Conservation (phyloP, 2,329 filamentous ascomycete genomes). For the Exophiala phaeomuriformis region DNA sequence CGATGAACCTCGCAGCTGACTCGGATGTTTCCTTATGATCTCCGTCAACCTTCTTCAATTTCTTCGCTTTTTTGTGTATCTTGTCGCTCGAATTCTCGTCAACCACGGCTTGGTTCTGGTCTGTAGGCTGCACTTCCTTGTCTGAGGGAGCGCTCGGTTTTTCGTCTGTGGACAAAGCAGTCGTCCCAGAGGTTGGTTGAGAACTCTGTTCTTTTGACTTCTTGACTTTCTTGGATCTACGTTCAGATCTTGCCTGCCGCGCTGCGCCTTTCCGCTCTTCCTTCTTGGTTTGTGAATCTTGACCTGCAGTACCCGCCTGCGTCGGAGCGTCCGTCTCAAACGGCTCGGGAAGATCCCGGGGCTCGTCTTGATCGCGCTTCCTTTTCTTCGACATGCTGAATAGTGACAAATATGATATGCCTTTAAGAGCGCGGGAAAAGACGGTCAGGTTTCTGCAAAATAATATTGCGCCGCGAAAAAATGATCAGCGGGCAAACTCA, state of each 20-base stretch:
- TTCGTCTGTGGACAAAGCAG: neutral
- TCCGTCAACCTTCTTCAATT: neutral
- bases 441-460: neutral
- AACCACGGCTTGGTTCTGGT: neutral
- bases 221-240: conserved; percentile 24
- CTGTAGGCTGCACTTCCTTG: neutral
- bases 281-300: neutral
- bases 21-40: conserved; percentile 28
- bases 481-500: neutral
- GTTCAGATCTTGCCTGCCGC: conserved; percentile 24
- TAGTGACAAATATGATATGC: neutral
- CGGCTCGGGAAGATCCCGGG: neutral
- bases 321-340: neutral
- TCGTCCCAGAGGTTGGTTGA: neutral
- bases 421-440: neutral
- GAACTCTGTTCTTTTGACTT: conserved; percentile 9
- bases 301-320: conserved; percentile 4
- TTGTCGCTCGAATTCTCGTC: conserved; percentile 34
- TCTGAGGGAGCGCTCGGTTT: neutral
- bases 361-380: neutral
- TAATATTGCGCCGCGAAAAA: neutral
- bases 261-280: conserved; percentile 18
- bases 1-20: conserved; percentile 56
- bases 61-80: conserved; percentile 29
- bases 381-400: neutral